phyloP scores from a whole-genome alignment of 192 early-diverging fungal species.

The Rhizophagus clarus region DNA sequence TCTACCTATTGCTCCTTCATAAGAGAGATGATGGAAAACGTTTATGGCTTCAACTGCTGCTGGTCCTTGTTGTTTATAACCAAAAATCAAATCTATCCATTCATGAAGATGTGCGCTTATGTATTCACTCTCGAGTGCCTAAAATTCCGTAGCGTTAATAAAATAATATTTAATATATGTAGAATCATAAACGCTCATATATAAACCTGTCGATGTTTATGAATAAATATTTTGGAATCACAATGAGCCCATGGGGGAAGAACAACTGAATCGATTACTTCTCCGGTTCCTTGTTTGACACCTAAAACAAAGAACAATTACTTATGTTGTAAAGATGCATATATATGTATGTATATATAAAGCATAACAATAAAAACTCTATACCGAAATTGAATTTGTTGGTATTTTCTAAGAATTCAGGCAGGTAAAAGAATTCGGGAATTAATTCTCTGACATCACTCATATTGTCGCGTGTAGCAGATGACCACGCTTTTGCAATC shows the following conservation, averaged over 20 bases:
- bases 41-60: slow-evolving; percentile 86
- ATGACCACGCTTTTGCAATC: slow-evolving; percentile 73
- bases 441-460: slow-evolving; percentile 92
- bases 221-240: slow-evolving; percentile 74
- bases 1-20: slow-evolving; percentile 86
- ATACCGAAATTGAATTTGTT: slow-evolving; percentile 68
- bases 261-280: slow-evolving; percentile 73
- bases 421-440: slow-evolving; percentile 95
- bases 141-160: slow-evolving; percentile 12
- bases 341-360: no score
- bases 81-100: slow-evolving; percentile 97
- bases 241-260: slow-evolving; percentile 87
- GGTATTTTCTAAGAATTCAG: slow-evolving; percentile 85
- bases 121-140: slow-evolving; percentile 81
- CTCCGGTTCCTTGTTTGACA: slow-evolving; percentile 56
- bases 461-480: slow-evolving; percentile 70
- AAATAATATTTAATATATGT: slow-evolving; percentile 12
- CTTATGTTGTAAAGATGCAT: background rate
- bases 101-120: slow-evolving; percentile 87
- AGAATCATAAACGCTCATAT: background rate
- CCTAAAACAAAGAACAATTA: slow-evolving; percentile 21
- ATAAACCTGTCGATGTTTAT: slow-evolving; percentile 71
- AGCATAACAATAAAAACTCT: slow-evolving; percentile 39
- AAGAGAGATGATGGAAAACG: slow-evolving; percentile 96
- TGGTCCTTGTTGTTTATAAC: slow-evolving; percentile 90